A percentile compares a stretch with the other conserved stretches of the same genome.
These are phyloP conservation scores for Auricularia sp. DNA, from an alignment of 768 basidiomycete genomes.

Conservation along the genomic window DNA sequence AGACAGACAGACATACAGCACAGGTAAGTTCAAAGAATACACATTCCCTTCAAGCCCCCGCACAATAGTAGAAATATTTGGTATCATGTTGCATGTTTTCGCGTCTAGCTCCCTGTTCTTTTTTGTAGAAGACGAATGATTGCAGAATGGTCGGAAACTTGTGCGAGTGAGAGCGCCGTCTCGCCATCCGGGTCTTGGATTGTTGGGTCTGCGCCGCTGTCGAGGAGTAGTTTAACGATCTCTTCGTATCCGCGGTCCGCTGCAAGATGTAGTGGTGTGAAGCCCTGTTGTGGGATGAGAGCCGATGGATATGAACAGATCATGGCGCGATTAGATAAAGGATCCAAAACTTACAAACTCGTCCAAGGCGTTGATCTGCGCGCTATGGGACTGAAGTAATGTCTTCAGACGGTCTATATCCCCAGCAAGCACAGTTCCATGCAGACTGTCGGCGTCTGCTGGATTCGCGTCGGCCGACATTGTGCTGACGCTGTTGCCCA, in stretches of 20 bases:
- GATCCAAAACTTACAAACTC: constrained; percentile 41
- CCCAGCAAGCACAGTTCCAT: constrained; percentile 54
- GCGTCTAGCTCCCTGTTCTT: neutral
- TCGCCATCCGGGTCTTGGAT: constrained; percentile 17
- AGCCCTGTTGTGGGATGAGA: constrained; percentile 45
- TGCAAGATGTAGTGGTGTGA: constrained; percentile 79
- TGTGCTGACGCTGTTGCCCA: constrained; percentile 3
- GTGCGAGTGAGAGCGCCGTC: neutral
- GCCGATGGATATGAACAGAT: neutral
- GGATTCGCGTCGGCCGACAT: neutral
- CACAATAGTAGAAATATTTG: neutral
- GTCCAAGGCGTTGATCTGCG: constrained; percentile 51
- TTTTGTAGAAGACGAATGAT: neutral
- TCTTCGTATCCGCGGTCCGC: constrained; percentile 65
- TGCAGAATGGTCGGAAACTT: neutral
- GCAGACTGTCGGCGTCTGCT: constrained; percentile 27
- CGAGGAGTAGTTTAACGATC: constrained; percentile 47
- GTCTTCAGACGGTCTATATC: constrained; percentile 34
- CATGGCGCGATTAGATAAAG: neutral
- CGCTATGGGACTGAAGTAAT: constrained; percentile 33
- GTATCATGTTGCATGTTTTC: neutral
- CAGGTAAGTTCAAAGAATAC: too few relatives aligned
- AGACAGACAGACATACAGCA: too few relatives aligned
- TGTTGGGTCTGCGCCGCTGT: constrained; percentile 50
- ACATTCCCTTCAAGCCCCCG: too few relatives aligned